Base-by-base conservation (phyloP, 176 grass and related monocot species). In the Dactylis glomerata region DNA sequence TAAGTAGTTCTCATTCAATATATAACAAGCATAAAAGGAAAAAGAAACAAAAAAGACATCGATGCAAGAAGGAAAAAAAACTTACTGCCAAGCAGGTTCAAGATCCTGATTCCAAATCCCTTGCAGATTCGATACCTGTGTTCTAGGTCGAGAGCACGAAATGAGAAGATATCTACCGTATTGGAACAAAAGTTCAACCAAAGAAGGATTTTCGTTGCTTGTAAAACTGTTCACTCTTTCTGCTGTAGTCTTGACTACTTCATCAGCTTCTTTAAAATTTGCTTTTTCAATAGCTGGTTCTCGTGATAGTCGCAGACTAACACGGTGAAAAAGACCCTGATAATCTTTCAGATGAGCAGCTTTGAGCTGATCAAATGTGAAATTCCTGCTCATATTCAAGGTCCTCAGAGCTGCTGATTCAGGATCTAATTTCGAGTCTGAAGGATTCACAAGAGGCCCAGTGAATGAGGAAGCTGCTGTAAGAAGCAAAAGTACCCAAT, bases 121-220 rank as follows among this genome's bases (percentile, higher is more conserved):
- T 91, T 97, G 94, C 55, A 96, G 86, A 68, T 93, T 96, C 23
- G 94, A 73, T 50, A 93, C 69, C 32, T 91, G 94, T 17, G 94
- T 93, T 77, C 89, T 89, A 70, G 87, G 84, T 50, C 94, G 85
- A 15, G 94, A 93, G 82, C 89, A 87, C n/a, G 91, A 93, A 80
- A 97, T 97, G n/a, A 97, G 89, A 56, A 97, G 70, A 73, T 93
- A 97, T 33, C 94, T 87, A 30, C 94, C 94, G 82, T 91, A 96
- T 57, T 96, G 89, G 65, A 96, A 96, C 4, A 92, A 37, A 38
- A 97, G 90, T 82, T 97, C 92, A 44, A 94, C 94, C 44, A 97
- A 82, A 76, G 83, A 87, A 33, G 90, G 92, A 83, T 97, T 88
- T 70, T 97, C 88, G 63, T 97, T 86, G 80, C 81, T 62, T 82